Conservation (phyloP, 257 asterid genomes). For the Nicotiana paniculata region DNA sequence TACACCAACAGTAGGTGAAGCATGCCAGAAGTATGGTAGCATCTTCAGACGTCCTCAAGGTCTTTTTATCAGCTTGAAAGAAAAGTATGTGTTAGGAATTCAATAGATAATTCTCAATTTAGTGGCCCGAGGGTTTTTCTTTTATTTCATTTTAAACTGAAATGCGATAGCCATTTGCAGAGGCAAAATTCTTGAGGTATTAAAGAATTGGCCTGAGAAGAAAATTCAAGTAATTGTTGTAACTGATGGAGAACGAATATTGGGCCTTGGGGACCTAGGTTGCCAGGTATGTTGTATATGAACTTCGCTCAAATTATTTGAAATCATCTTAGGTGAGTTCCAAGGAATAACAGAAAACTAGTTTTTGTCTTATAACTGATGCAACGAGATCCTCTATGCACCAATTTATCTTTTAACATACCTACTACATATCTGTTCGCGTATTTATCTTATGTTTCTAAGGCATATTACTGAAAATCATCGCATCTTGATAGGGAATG, state of each 20-base stretch:
- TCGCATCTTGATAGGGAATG: constrained; percentile 68
- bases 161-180: constrained; percentile 32
- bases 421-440: neutral
- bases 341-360: neutral
- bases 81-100: constrained; percentile 45
- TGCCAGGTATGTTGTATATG: constrained; percentile 57
- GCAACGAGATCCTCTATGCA: neutral
- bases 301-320: neutral
- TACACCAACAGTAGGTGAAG: constrained; percentile 99
- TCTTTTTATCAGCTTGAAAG: constrained; percentile 93
- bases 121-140: neutral
- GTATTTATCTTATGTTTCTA: neutral
- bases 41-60: constrained; percentile 98
- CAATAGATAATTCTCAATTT: neutral
- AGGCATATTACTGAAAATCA: constrained; percentile 10
- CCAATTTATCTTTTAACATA: neutral
- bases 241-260: constrained; percentile 94
- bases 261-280: constrained; percentile 99
- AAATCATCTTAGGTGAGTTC: neutral
- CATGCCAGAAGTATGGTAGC: constrained; percentile 95
- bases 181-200: constrained; percentile 89
- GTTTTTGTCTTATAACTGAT: neutral
- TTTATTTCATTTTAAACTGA: constrained; percentile 9
- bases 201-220: constrained; percentile 97
- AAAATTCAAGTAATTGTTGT: constrained; percentile 93